Conservation (phyloP, 371 early-diverging fungal species). For the Mortierella sp. region DNA sequence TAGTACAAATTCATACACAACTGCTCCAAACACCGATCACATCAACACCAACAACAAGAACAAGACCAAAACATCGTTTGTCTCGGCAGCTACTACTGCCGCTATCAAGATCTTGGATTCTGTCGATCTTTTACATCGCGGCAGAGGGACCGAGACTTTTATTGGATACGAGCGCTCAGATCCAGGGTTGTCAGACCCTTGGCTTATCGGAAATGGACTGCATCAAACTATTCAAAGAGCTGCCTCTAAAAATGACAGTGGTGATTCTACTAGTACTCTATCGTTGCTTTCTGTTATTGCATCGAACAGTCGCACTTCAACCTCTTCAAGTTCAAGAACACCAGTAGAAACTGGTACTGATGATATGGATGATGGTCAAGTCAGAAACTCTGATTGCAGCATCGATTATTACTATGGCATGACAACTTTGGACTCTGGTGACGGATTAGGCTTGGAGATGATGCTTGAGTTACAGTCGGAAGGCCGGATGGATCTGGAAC, state of each 20-base stretch:
- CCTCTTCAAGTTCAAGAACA: not conserved
- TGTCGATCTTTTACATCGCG: not conserved
- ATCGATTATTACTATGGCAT: conserved; percentile 7
- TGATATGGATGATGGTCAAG: not conserved
- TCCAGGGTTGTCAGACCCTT: not conserved
- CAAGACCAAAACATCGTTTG: not conserved
- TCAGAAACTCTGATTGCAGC: not conserved
- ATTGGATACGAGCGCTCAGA: conserved; percentile 15
- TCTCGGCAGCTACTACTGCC: not conserved
- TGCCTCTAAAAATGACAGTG: not conserved
- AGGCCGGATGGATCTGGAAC: not conserved
- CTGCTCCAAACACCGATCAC: not conserved
- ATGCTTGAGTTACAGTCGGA: not conserved
- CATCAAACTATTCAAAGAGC: not conserved
- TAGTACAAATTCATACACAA: not conserved
- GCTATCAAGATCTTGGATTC: not conserved
- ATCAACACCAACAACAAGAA: not conserved
- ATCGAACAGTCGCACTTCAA: not conserved
- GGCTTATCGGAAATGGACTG: not conserved
- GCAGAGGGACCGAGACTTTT: conserved; percentile 9
- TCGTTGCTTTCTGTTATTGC: not conserved
- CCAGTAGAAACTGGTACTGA: not conserved
- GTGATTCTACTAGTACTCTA: not conserved
- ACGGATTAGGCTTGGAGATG: conserved; percentile 6
- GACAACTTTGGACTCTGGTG: not conserved